Evolutionary conservation across 2,329 filamentous ascomycete genomes (phyloP), one percentile per base, ranked within the genome.

Genomic region (Fusarium hainanense): DNA sequence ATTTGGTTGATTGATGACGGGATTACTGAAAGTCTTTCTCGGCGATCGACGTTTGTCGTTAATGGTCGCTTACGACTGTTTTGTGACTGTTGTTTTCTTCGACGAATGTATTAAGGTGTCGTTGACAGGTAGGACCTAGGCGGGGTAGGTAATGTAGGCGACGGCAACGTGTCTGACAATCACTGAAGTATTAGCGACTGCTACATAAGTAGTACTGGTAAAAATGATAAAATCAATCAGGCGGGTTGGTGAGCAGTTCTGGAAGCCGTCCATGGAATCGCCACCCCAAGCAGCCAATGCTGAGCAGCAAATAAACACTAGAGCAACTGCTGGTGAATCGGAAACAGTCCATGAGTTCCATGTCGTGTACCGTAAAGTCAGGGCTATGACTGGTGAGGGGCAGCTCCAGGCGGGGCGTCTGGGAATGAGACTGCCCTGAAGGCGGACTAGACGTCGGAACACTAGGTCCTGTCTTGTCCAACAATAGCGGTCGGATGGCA

Each of bases 311-410:
- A 48, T 56, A 51, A 41, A 42, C 54, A 65, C 41, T 56, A 55
- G 23, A 50, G 43, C 40, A 66, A 46, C 50, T 40, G 28, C 55
- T 48, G 30, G 48, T 69, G 66, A 58, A 63, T 62, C 63, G 61
- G 52, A 67, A 66, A 50, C 46, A 43, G 25, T 62, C 52, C 48
- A 58, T 44, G 47, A 30, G 41, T 43, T 37, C 34, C 34, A 37
- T 65, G 41, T 55, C 46, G 54, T 43, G 37, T 42, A 32, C 51
- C 40, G 37, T 40, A 32, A 54, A 50, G 46, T 42, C 59, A 51
- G 65, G 60, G 55, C 49, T 54, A 48, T 57, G 66, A 66, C 52
- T 59, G 42, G 48, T 62, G 66, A 69, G 66, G 66, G 66, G 66
- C 66, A 69, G 23, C 32, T 43, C 27, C 34, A 28, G 43, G 57